Conservation (phyloP, 1,139 yeast genomes). For the Lodderomyces jiufengensis region DNA sequence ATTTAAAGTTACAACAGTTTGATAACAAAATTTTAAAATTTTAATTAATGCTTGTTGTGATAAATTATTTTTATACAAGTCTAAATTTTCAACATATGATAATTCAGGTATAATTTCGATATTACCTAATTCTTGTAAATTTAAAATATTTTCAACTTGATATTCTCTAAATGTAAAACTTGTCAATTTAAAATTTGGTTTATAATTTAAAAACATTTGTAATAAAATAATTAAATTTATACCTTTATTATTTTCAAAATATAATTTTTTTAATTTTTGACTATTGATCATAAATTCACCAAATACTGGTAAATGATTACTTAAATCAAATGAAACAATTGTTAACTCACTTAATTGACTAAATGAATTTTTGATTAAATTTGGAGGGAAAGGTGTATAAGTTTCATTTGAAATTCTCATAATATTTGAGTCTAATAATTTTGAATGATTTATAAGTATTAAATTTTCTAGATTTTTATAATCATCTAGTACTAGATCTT, state of each 20-base stretch:
- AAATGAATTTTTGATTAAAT: slow-evolving; percentile 17
- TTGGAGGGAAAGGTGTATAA: slow-evolving; percentile 26
- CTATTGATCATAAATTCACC: slow-evolving; percentile 27
- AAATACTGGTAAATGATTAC: slow-evolving; percentile 23
- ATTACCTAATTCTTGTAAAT: slow-evolving; percentile 25
- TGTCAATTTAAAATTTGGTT: slow-evolving; percentile 24
- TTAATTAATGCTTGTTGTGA: slow-evolving; percentile 31
- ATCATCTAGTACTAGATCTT: slow-evolving; percentile 4
- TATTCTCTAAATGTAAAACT: slow-evolving; percentile 33
- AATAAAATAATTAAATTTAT: slow-evolving; percentile 29
- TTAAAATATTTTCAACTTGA: slow-evolving; percentile 12
- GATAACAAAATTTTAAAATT: slow-evolving; percentile 23
- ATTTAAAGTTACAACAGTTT: slow-evolving; percentile 15
- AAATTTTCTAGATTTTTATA: slow-evolving; percentile 18
- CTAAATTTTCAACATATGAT: slow-evolving; percentile 24
- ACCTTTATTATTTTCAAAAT: slow-evolving; percentile 34
- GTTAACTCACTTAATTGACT: slow-evolving; percentile 25
- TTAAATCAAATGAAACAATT: slow-evolving; percentile 31
- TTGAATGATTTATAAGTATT: slow-evolving; percentile 27
- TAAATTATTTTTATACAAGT: slow-evolving; percentile 32
- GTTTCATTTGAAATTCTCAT: slow-evolving; percentile 16
- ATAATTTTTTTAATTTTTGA: slow-evolving; percentile 19
- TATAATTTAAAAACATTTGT: slow-evolving; percentile 28
- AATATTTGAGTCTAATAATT: slow-evolving; percentile 13
- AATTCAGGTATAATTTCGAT: slow-evolving; percentile 19